Conservation (phyloP, 2,329 filamentous ascomycete genomes). For the Paracoccidioides brasiliensis region DNA sequence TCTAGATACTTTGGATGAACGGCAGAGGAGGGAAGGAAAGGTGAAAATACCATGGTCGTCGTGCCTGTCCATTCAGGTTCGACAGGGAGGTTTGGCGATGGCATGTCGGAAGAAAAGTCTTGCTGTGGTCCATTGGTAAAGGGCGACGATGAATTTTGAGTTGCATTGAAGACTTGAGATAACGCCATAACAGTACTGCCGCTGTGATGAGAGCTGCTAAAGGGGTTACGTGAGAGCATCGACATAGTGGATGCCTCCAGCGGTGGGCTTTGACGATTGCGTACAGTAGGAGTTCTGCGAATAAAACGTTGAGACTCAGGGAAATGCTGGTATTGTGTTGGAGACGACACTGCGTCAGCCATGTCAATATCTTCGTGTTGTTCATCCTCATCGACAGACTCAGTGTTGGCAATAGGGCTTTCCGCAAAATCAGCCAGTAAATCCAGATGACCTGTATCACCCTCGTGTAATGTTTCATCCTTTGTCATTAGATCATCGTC, state of each 20-base stretch:
- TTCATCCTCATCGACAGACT: neutral
- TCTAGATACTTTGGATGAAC: conserved; percentile 28
- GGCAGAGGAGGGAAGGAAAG: conserved; percentile 20
- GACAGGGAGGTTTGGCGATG: conserved; percentile 37
- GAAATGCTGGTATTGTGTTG: conserved; percentile 27
- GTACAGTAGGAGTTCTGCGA: conserved; percentile 29
- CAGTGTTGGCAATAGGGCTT: conserved; percentile 13
- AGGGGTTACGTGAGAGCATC: conserved; percentile 30
- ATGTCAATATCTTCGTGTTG: conserved; percentile 48
- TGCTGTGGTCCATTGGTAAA: conserved; percentile 23
- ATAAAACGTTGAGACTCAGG: conserved; percentile 36
- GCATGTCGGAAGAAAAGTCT: conserved; percentile 33
- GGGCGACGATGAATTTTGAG: conserved; percentile 36
- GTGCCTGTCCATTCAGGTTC: conserved; percentile 24
- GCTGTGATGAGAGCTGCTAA: conserved; percentile 24
- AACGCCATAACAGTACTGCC: conserved; percentile 29
- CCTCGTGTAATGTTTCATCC: conserved; percentile 27
- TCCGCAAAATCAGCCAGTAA: conserved; percentile 27
- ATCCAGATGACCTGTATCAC: conserved; percentile 33
- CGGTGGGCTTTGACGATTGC: conserved; percentile 22
- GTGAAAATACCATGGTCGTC: conserved; percentile 24
- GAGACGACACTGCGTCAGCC: conserved; percentile 49
- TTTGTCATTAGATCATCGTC: conserved; percentile 16
- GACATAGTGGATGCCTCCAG: conserved; percentile 25
- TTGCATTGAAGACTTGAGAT: conserved; percentile 37